Evolutionary conservation across 768 basidiomycete species (phyloP), one percentile per base, ranked within the genome.

Genomic region (Neoboletus subvelutipes): DNA sequence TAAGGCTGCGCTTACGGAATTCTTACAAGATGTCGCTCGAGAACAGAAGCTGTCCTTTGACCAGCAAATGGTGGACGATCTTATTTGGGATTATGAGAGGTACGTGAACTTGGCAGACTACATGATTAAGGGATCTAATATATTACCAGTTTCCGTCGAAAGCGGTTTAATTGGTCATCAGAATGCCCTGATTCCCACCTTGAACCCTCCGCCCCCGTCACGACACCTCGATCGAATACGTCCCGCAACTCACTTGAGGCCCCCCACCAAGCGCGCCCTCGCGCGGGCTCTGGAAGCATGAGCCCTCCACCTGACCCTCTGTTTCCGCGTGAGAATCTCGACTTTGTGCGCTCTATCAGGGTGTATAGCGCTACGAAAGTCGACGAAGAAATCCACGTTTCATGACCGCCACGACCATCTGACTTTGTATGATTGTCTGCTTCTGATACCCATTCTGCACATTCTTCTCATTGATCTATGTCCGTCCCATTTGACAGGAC

Each of bases 81-180:
- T 65, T 5, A 52, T 73, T 18, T 75, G 74, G 73, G 73, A 75
- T 50, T 75, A 74, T 36, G 72, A 74, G 24, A 68, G 71, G 73
- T 76, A 64, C 59, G 65, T 55, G 26, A 22, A 33, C 43, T 22
- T 11, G n/a, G 34, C 24, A 24, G 40, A 17, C 10, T 50, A 40
- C 36, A 53, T 39, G 33, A 63, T 48, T 33, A 40, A 59, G 52
- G 62, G 50, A 11, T 50, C 45, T n/a, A 56, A 50, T 41, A 22
- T 33, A 15, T 54, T 59, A 10, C 50, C 64, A 90, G 88, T 57
- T 89, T 88, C 73, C 82, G 83, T 40, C 81, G 86, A 50, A 75
- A 75, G 54, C 82, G 88, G 41, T 82, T 89, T 67, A 82, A 87
- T 63, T 89, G 86, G 87, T 85, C 86, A 6, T 72, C 77, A 40